phyloP scores from a whole-genome alignment of 192 early-diverging fungal species.

The Lobosporangium transversale region DNA sequence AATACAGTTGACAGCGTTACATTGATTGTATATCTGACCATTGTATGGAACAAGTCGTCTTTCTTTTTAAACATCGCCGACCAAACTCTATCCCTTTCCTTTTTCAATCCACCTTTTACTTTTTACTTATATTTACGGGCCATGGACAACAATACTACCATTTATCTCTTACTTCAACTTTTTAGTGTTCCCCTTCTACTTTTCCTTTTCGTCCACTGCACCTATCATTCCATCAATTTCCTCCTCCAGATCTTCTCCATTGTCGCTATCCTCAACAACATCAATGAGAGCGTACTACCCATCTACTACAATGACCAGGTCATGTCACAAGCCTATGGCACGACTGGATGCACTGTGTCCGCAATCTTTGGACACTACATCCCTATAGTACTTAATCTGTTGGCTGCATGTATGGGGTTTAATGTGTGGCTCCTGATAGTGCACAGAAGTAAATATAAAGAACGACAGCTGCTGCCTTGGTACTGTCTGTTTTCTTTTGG shows the following conservation, averaged over 20 bases:
- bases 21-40: too few relatives aligned
- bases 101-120: too few relatives aligned
- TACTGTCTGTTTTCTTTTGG: constrained; percentile 28
- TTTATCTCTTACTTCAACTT: too few relatives aligned
- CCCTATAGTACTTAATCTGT: constrained; percentile 1
- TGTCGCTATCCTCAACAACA: constrained; percentile 31
- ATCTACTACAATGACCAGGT: constrained; percentile 5
- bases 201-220: constrained; percentile 21
- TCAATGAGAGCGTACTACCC: constrained; percentile 38
- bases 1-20: too few relatives aligned
- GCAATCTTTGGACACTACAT: constrained; percentile 34
- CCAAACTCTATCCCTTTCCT: too few relatives aligned
- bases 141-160: too few relatives aligned
- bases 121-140: too few relatives aligned
- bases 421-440: constrained; percentile 42
- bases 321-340: neutral
- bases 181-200: constrained; percentile 30
- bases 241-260: constrained; percentile 31
- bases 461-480: constrained; percentile 32
- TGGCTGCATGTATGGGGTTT: constrained; percentile 31
- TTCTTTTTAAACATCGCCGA: too few relatives aligned
- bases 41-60: too few relatives aligned
- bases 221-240: constrained; percentile 26
- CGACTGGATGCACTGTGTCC: constrained; percentile 5
- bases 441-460: neutral